Percentiles rank a stretch among this genome's conserved stretches.
Evolutionary conservation across 441 rosid species (phyloP).

Genomic region (Erodium chrysanthum): DNA sequence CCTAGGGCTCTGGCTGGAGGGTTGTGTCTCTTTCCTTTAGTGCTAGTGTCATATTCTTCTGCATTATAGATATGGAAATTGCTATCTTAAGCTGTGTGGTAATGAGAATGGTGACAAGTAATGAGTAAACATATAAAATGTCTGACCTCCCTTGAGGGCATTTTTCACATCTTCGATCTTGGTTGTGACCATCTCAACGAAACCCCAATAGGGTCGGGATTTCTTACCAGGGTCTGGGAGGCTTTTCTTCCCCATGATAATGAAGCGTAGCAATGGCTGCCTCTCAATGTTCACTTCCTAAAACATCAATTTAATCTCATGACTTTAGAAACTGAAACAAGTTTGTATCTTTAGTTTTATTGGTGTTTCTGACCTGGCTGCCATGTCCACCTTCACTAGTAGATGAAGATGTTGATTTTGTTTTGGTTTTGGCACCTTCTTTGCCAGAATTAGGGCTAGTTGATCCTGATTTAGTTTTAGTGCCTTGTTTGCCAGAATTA

Average conservation of each 20-base stretch:
- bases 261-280: slow-evolving; percentile 39
- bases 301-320: background rate
- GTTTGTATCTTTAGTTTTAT: background rate
- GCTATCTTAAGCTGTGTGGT: background rate
- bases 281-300: slow-evolving; percentile 43
- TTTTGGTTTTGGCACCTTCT: background rate
- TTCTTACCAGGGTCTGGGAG: slow-evolving; percentile 56
- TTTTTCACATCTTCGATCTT: slow-evolving; percentile 38
- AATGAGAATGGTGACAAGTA: background rate
- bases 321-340: background rate
- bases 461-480: background rate
- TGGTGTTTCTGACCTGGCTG: slow-evolving; percentile 29
- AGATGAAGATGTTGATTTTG: background rate
- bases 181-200: slow-evolving; percentile 57
- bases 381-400: slow-evolving; percentile 42
- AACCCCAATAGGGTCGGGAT: slow-evolving; percentile 60
- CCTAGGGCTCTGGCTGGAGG: slow-evolving; percentile 18
- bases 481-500: background rate
- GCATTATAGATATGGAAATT: slow-evolving; percentile 8
- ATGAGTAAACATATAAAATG: too few relatives aligned
- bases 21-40: slow-evolving; percentile 43
- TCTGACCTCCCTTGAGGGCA: slow-evolving; percentile 47
- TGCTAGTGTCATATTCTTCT: slow-evolving; percentile 57
- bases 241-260: slow-evolving; percentile 54
- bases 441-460: background rate